Conservation (phyloP, 2,329 filamentous ascomycete species). For the Diaporthe citrichinensis region DNA sequence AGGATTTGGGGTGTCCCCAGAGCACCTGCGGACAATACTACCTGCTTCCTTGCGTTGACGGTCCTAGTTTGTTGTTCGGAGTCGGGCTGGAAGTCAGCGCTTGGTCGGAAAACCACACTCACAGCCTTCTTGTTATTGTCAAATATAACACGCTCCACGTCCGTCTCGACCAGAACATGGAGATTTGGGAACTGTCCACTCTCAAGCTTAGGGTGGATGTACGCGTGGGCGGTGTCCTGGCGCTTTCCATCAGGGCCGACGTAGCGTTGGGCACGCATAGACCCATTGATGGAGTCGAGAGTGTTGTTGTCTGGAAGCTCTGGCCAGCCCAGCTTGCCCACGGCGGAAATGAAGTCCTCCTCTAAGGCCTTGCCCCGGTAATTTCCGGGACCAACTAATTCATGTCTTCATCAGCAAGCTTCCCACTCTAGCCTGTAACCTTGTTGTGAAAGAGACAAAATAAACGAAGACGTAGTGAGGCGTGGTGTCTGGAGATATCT, state of each 20-base stretch:
- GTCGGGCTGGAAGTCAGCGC: slow-evolving; percentile 53
- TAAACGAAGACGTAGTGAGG: slow-evolving; percentile 60
- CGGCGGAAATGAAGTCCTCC: slow-evolving; percentile 61
- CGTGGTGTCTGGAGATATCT: slow-evolving; percentile 34
- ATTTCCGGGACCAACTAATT: background rate
- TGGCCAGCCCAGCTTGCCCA: slow-evolving; percentile 59
- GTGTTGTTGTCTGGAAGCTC: slow-evolving; percentile 64
- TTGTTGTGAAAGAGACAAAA: background rate
- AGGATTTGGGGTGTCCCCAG: slow-evolving; percentile 62
- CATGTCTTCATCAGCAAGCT: background rate
- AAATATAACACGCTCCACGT: slow-evolving; percentile 64
- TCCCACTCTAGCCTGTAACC: background rate
- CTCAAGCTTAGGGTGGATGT: slow-evolving; percentile 65
- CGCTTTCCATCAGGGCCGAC: slow-evolving; percentile 59
- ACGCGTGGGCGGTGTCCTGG: slow-evolving; percentile 66
- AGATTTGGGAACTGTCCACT: slow-evolving; percentile 62
- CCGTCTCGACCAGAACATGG: slow-evolving; percentile 65
- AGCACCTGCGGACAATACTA: slow-evolving; percentile 58
- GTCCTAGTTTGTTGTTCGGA: slow-evolving; percentile 45
- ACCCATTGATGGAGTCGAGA: slow-evolving; percentile 54
- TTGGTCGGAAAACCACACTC: slow-evolving; percentile 62
- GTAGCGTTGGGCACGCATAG: slow-evolving; percentile 43
- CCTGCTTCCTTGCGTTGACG: slow-evolving; percentile 64
- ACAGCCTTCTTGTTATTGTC: slow-evolving; percentile 63
- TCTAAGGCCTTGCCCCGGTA: slow-evolving; percentile 47